Evolutionary conservation across 1,284 basidiomycete species (phyloP), one percentile per base, ranked within the genome.

Genomic region (Ustilago cynodontis): DNA sequence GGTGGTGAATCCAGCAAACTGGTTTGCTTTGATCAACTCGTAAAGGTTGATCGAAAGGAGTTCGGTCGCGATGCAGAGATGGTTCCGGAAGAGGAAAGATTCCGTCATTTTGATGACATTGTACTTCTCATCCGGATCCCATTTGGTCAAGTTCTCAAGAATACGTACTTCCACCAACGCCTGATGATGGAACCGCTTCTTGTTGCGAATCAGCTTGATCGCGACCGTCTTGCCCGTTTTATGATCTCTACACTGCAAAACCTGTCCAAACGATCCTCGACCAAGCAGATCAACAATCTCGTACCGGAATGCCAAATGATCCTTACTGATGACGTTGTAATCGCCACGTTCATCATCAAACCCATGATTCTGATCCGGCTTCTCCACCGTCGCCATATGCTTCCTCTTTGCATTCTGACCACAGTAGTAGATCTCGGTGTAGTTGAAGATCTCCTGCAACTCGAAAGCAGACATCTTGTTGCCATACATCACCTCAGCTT

Each of bases 301-400:
- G 86, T 99, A 99, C 14, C 97, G 93, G 87, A 93, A 99, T 41
- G 93, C 93, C 57, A 99, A 90, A 87, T 99, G 97, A 86, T 99
- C 97, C 66, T 91, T 91, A 68, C 91, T 90, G 72, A 97, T 91
- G 59, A 99, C 91, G 9, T 92, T 90, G 83, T 99, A 99, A 87
- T 99, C 97, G 35, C 97, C 97, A 22, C 97, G 92, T 52, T 99
- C 97, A 85, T 99, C 97, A 85, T 99, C 97, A 83, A 96, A 99
- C 35, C 97, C 94, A 83, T 93, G 91, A 86, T 99, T 99, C 86
- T 95, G 96, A 18, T 91, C 90, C 2, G 92, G 87, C 77, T 90
- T 90, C 57, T 94, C 92, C 64, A 90, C 89, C 31, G 64, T 65
- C 8, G 82, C 79, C 47, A 69, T 74, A 54, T 78, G 76, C 60